Evolutionary conservation across 208 protist genomes (phyloP), one percentile per base, ranked within the genome.

Genomic region (Zelonia costaricensis): DNA sequence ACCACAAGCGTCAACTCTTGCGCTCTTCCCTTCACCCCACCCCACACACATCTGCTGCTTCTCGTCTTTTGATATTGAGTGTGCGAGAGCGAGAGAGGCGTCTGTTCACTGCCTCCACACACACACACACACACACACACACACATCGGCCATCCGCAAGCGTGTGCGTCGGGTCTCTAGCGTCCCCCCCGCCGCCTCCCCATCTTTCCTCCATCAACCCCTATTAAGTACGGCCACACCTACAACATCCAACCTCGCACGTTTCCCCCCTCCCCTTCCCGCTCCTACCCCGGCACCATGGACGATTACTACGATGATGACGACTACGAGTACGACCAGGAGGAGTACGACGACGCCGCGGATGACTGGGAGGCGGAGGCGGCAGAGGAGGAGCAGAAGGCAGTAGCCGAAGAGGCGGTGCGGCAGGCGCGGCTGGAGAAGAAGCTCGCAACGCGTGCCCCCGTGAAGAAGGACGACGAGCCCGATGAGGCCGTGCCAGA

Each of bases 311-410:
- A 76, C 68, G 78, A 84, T 42, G 38, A 81, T 47, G 53, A 84
- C 38, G 62, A 82, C 62, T 56, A 73, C 23, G 36, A 23, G 6
- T 66, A 87, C 35, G 70, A 84, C 42, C 23, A 61, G 40, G 76
- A 81, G 39, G 78, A 89, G 56, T 88, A 80, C 66, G 78, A 92
- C 47, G 90, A 95, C 70, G 83, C 77, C 43, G 82, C 77, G 43
- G 87, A 95, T 62, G 87, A 95, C 51, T 95, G 87, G 87, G 84
- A 95, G 67, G 69, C 69, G 15, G 87, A 95, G 69, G 78, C 76
- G 7, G 78, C 61, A 4, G 72, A 78, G 52, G 69, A 83, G 43
- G 89, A 93, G 69, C 67, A 82, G 62, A 62, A 74, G 44, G 77
- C 82, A 23, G 59, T 76, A 36, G 73, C 66, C 35, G 76, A 90